Conservation (phyloP, 1,284 basidiomycete genomes). For the Ceratobasidium sp. region DNA sequence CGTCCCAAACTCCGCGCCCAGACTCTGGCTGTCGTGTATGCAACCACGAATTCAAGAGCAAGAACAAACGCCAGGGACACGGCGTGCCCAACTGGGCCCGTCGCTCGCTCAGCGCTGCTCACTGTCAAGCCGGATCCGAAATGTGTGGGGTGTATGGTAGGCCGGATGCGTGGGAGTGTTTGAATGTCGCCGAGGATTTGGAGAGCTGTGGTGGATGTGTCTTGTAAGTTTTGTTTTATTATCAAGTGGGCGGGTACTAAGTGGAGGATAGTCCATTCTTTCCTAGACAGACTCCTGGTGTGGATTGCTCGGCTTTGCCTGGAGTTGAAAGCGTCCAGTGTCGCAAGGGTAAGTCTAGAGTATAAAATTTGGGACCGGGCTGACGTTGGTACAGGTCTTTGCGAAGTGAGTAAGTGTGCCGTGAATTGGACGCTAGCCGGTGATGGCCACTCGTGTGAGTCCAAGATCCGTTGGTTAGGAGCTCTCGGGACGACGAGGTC, state of each 20-base stretch:
- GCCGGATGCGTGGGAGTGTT: conserved; percentile 13
- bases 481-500: background rate
- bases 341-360: background rate
- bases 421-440: background rate
- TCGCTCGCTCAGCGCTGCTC: background rate
- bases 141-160: conserved; percentile 12
- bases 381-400: background rate
- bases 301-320: conserved; percentile 16
- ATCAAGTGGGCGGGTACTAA: background rate
- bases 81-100: conserved; percentile 12
- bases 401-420: background rate
- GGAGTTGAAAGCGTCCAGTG: conserved; percentile 5
- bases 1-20: background rate
- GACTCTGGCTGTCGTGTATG: background rate
- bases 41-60: background rate
- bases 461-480: background rate
- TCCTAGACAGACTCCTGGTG: conserved; percentile 4
- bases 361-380: background rate
- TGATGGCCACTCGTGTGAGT: conserved; percentile 7
- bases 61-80: background rate
- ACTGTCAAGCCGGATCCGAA: conserved; percentile 1
- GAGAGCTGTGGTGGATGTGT: conserved; percentile 26
- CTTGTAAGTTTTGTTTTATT: background rate
- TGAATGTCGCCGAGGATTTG: conserved; percentile 5
- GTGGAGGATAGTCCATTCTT: background rate